These are phyloP conservation scores for Aspergillus nomiae DNA, from an alignment of 2,329 filamentous ascomycete genomes.

Conservation along the genomic window DNA sequence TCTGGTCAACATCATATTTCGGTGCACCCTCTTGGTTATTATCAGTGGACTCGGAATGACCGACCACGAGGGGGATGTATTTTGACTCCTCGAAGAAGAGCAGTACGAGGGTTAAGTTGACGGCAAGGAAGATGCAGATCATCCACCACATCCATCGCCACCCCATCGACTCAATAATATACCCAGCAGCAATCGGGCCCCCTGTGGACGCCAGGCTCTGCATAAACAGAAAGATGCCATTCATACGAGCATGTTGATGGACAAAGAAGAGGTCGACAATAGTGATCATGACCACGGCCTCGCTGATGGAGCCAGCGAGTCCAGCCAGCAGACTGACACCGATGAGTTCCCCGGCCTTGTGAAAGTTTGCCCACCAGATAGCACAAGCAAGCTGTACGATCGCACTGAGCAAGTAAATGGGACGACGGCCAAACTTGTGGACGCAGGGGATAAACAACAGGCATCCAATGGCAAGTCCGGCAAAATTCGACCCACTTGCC, in stretches of 20 bases:
- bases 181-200: conserved; percentile 35
- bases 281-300: conserved; percentile 47
- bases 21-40: background rate
- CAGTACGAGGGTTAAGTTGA: conserved; percentile 42
- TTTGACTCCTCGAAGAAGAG: conserved; percentile 50
- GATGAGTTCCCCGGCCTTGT: conserved; percentile 45
- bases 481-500: conserved; percentile 47
- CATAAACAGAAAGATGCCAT: conserved; percentile 48
- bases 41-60: background rate
- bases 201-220: conserved; percentile 36
- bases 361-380: conserved; percentile 48
- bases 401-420: conserved; percentile 48
- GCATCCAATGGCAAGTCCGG: conserved; percentile 45
- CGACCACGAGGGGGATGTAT: conserved; percentile 12
- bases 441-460: conserved; percentile 50
- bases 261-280: conserved; percentile 53
- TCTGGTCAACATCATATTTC: background rate
- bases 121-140: conserved; percentile 43
- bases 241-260: conserved; percentile 51
- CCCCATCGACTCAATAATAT: conserved; percentile 41
- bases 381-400: conserved; percentile 39
- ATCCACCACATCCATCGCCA: conserved; percentile 57
- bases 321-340: conserved; percentile 47
- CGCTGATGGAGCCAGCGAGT: conserved; percentile 47
- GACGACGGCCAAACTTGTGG: conserved; percentile 50